Conservation (phyloP, 1,139 yeast species). For the Torulaspora pretoriensis region DNA sequence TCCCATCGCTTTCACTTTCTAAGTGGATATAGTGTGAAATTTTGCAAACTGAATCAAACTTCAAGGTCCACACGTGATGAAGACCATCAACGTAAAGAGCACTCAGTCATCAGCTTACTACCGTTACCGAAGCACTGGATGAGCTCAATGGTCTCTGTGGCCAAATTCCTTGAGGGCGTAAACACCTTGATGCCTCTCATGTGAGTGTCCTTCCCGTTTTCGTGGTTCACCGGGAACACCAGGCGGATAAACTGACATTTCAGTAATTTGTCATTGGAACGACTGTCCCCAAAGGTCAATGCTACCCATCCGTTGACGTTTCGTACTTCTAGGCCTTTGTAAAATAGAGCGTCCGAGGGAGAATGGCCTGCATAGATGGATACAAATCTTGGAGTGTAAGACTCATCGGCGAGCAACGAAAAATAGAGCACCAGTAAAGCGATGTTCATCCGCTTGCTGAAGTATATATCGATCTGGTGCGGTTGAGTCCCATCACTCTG, state of each 20-base stretch:
- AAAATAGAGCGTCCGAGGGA: constrained; percentile 76
- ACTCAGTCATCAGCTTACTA: constrained; percentile 11
- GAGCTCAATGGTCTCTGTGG: constrained; percentile 13
- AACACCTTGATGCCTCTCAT: constrained; percentile 65
- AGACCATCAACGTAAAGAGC: constrained; percentile 8
- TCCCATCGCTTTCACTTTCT: not conserved
- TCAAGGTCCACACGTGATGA: constrained; percentile 1
- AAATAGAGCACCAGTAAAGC: constrained; percentile 61
- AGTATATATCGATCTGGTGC: constrained; percentile 74
- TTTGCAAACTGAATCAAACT: not conserved
- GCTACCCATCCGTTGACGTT: constrained; percentile 89
- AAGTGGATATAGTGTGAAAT: not conserved
- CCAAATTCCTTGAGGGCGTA: constrained; percentile 38
- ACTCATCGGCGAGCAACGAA: constrained; percentile 74
- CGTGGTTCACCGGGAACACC: constrained; percentile 76
- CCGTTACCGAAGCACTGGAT: constrained; percentile 11
- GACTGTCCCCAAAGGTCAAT: constrained; percentile 57
- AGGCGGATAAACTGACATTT: constrained; percentile 72
- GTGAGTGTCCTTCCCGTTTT: constrained; percentile 95
- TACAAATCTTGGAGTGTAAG: constrained; percentile 82
- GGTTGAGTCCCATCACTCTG: constrained; percentile 97
- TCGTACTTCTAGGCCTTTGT: constrained; percentile 58
- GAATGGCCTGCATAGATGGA: constrained; percentile 78
- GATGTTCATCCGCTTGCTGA: constrained; percentile 70
- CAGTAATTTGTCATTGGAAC: constrained; percentile 52